Base-by-base conservation (phyloP, 495 filamentous ascomycete species). In the Talaromyces proteolyticus region DNA sequence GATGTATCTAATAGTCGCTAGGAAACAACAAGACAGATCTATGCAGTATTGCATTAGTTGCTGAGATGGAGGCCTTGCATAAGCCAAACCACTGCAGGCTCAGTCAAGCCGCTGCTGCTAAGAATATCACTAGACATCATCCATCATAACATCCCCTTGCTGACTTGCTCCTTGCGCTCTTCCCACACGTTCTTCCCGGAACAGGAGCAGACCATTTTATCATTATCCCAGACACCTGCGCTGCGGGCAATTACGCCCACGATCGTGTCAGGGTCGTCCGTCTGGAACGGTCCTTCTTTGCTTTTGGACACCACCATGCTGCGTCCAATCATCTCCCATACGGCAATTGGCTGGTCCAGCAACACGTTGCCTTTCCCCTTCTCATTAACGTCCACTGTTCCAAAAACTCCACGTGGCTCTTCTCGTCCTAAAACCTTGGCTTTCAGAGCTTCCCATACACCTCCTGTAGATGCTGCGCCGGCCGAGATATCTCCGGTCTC, bases 151-250 rank as follows among this genome's bases (percentile, higher is more conserved):
- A 98, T 96, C 6, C 93, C 93, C 69, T 85, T 87, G 41, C 69
- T 74, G 41, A 91, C 82, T 69, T 94, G 86, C 62, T 97, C 92
- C 72, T 84, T 85, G 61, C 93, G 78, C 75, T 98, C 93, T 67
- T 97, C 86, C 93, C 93, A 98, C 25, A 98, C 76, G 57, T 90
- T 96, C 82, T 98, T 96, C 3, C 93, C 93, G 37, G 89, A 94
- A 67, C 93, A 97, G 12, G 88, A 92, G 63, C 84, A 84, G 22
- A 98, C 93, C 59, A 87, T 96, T 77, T 96, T 98, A 63, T 96
- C 90, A 61, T 98, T 97, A 64, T 96, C 91, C 93, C 93, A 97
- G 46, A 95, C 85, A 12, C 93, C 93, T 20, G 93, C 91, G 68
- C 89, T 95, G 61, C 93, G 75, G 39, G 93, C 93, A 63, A 97